phyloP scores from a whole-genome alignment of 208 protist species.

The Leishmania major region DNA sequence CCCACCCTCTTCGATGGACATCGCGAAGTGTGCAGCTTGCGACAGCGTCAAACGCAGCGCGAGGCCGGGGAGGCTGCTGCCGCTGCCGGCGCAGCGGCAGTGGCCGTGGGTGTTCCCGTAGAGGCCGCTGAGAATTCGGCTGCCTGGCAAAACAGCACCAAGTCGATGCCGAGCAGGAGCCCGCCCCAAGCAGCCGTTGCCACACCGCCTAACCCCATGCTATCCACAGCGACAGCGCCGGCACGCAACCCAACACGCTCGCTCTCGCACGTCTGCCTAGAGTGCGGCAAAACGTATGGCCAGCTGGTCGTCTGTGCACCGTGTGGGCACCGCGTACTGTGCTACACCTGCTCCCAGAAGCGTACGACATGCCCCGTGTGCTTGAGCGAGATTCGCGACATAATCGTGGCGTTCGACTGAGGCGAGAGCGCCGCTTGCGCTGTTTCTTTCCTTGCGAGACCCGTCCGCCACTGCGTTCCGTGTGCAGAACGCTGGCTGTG shows the following conservation, averaged over 20 bases:
- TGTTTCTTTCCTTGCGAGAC: background rate
- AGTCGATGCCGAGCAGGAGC: background rate
- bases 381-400: conserved; percentile 42
- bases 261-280: conserved; percentile 33
- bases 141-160: background rate
- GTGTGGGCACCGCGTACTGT: conserved; percentile 87
- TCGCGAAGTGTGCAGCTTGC: conserved; percentile 79
- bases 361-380: conserved; percentile 83
- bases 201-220: background rate
- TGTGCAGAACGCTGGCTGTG: background rate
- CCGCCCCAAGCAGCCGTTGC: background rate
- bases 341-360: conserved; percentile 51
- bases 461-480: background rate
- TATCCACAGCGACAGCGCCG: background rate
- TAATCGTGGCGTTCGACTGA: conserved; percentile 40
- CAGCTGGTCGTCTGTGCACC: conserved; percentile 64
- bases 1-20: conserved; percentile 85
- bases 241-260: background rate
- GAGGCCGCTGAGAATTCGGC: background rate
- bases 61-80: conserved; percentile 22
- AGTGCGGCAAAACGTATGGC: conserved; percentile 38
- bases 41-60: conserved; percentile 35
- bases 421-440: background rate
- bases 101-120: background rate
- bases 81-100: background rate